Evolutionary conservation across 2,329 filamentous ascomycete species (phyloP), one percentile per base, ranked within the genome.

Genomic region (Aureobasidium sp.): DNA sequence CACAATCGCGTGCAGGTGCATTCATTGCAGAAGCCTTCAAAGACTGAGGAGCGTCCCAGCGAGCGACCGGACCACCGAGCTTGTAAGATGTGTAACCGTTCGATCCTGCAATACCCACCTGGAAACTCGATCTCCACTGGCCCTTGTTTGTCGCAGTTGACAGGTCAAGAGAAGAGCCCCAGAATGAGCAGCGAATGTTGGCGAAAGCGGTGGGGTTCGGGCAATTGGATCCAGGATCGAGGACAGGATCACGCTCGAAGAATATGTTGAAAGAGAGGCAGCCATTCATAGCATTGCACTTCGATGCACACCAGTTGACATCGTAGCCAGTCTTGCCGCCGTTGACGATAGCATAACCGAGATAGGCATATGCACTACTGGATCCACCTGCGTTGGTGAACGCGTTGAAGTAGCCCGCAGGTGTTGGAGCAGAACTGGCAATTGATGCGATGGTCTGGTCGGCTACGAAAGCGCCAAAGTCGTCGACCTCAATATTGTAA

Each of bases 21-120:
- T 66, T 64, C n/a, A 73, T 70, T 15, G 68, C 66, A n/a, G 63
- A 65, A 29, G 63, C 65, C 21, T 52, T 58, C 11, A 68, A 62
- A 21, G 50, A 64, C 30, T 60, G 42, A n/a, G 66, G 63, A 9
- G 39, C 7, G 10, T 30, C 10, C 25, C n/a, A 58, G 21, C 54
- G 41, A 41, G 49, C 48, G 39, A 63, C 57, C 57, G 66, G 39
- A 32, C 65, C 65, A 37, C 57, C 21, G 9, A 59, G 36, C 15
- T 61, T 62, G 13, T 52, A 21, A 2, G 15, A 9, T 29, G 45
- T 49, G 48, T 62, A 67, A 5, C 71, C 70, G 63, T 72, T 72
- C 47, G 67, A 69, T 13, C 64, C 70, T 47, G 67, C 70, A 55
- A 73, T 69, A 52, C 71, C 64, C 41, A 71, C 68, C 36, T 69